These are phyloP conservation scores for Dionaea muscipula DNA, from an alignment of 179 eudicot species.

Conservation along the genomic window DNA sequence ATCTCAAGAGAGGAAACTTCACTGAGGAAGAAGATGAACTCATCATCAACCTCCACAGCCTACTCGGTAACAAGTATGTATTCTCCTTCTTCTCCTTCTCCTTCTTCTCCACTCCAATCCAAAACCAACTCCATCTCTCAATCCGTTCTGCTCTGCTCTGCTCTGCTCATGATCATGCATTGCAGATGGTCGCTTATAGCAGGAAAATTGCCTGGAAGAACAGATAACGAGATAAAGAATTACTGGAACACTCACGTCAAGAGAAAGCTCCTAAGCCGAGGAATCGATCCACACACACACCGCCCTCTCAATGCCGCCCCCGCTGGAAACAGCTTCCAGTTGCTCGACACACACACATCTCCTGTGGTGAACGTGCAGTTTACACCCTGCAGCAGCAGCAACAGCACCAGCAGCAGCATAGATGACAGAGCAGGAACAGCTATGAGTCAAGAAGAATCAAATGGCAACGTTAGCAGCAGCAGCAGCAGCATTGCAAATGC, in stretches of 20 bases:
- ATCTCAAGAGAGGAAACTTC: no score
- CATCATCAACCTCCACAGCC: no score
- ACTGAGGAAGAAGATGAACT: no score
- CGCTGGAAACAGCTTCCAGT: slow-evolving; percentile 9
- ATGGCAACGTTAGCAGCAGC: slow-evolving; percentile 7
- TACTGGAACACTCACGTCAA: slow-evolving; percentile 42
- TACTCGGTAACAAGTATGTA: no score
- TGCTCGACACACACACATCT: slow-evolving; percentile 15
- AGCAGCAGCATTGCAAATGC: no score
- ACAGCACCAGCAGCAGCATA: neutral
- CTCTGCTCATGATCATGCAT: no score
- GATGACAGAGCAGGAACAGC: slow-evolving; percentile 3
- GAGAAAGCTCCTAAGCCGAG: slow-evolving; percentile 29
- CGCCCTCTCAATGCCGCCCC: slow-evolving; percentile 7
- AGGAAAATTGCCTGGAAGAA: slow-evolving; percentile 29
- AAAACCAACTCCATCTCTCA: no score
- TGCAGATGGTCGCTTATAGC: slow-evolving; percentile 41
- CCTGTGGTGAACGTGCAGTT: slow-evolving; percentile 12
- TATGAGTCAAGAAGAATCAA: slow-evolving; percentile 17
- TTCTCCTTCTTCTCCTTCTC: no score
- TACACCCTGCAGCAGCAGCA: slow-evolving; percentile 2
- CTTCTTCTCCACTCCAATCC: no score
- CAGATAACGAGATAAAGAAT: slow-evolving; percentile 39
- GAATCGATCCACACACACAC: slow-evolving; percentile 36
- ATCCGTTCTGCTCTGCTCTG: no score